Evolutionary conservation across 164 flowering plant genomes (phyloP), one percentile per base, ranked within the genome.

Genomic region (Pachysandra terminalis): DNA sequence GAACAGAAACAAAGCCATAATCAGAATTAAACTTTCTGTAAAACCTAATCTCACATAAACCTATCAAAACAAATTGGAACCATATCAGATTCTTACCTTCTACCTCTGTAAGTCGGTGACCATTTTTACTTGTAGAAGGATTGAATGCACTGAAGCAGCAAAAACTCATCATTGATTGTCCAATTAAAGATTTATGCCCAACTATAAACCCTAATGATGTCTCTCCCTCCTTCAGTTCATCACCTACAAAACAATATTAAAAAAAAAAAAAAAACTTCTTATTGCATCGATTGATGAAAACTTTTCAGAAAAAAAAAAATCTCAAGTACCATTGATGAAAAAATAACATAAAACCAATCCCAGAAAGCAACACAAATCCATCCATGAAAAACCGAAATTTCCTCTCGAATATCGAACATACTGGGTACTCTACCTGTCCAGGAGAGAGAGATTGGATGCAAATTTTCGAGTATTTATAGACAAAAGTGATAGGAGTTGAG

Each of bases 51-150:
- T 14, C 9, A 59, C 0, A 12, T 24, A n/a, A 53, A 48, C 16
- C 9, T 32, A 22, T 3, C 13, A 22, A n/a, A 19, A 2, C 41
- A 59, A 27, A 27, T 21, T 27, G 32, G n/a, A 60, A 9, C 5
- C 12, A n/a, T 7, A 48, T 12, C 6, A 45, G 15, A 45, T 19
- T 53, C 66, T 55, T 73, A 76, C 79, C 79, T 69, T 67, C 65
- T 14, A 45, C 16, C 21, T 53, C 40, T 23, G 52, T 48, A 15
- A 25, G 26, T 53, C 64, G 21, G 45, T 9, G 53, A 35, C 13
- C 28, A 9, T 26, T 57, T 32, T 51, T 53, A 54, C 56, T 41
- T 56, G 14, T 48, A 12, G 26, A 14, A 26, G 45, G 13, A 14
- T 55, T 56, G 1, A 27, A 51, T 6, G 15, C 52, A 56, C 68